Evolutionary conservation across 768 basidiomycete genomes (phyloP).

Genomic region (Galerina marginata): DNA sequence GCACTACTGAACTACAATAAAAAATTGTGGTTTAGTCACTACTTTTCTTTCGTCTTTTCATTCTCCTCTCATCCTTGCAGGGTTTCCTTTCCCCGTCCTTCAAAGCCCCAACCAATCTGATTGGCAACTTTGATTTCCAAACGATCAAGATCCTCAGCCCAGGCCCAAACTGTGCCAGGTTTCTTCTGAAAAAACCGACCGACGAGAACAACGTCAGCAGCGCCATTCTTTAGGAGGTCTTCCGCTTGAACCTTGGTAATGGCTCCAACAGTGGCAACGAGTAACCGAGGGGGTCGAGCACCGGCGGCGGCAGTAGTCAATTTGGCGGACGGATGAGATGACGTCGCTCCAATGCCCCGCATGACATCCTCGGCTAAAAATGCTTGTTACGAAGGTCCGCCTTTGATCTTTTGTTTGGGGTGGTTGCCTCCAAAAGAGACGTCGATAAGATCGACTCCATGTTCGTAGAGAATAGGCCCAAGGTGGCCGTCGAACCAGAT

Average conservation of each 20-base stretch:
- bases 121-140: constrained; percentile 50
- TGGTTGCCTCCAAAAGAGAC: constrained; percentile 69
- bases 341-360: constrained; percentile 37
- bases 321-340: background rate
- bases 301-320: background rate
- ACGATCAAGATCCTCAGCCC: constrained; percentile 59
- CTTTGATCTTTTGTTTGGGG: constrained; percentile 42
- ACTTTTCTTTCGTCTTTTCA: background rate
- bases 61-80: constrained; percentile 1
- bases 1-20: no score
- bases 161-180: constrained; percentile 55
- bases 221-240: constrained; percentile 56
- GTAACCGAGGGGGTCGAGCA: constrained; percentile 21
- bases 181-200: constrained; percentile 66
- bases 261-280: constrained; percentile 57
- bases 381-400: constrained; percentile 54
- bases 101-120: constrained; percentile 63
- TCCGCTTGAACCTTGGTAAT: constrained; percentile 62
- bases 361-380: constrained; percentile 59
- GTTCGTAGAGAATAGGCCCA: constrained; percentile 54
- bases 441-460: constrained; percentile 80
- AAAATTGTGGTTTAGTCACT: no score
- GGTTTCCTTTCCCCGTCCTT: constrained; percentile 34
- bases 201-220: constrained; percentile 63
- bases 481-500: constrained; percentile 60